These are phyloP conservation scores for Ceratocystis albifundus DNA, from an alignment of 2,329 filamentous ascomycete genomes.

Conservation along the genomic window DNA sequence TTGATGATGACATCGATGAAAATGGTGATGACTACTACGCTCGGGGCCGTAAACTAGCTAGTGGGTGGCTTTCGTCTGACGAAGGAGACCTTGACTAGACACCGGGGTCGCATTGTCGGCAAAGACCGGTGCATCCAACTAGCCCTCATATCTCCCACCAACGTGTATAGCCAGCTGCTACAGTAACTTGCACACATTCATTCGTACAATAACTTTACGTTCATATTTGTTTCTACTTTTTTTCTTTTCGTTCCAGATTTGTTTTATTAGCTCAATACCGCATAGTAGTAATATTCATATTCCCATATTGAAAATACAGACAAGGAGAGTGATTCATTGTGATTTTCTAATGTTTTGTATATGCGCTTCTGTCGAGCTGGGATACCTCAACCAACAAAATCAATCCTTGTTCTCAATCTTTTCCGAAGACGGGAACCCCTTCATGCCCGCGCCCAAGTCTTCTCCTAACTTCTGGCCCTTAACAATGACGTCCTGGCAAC, in stretches of 20 bases:
- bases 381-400: background rate
- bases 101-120: background rate
- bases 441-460: constrained; percentile 19
- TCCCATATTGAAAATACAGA: background rate
- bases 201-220: background rate
- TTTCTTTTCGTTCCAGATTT: constrained; percentile 23
- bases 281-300: constrained; percentile 12
- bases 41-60: constrained; percentile 21
- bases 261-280: constrained; percentile 28
- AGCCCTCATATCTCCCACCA: background rate
- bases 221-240: background rate
- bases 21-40: constrained; percentile 22
- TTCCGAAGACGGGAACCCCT: constrained; percentile 7
- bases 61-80: constrained; percentile 18
- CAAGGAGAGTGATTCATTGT: no score
- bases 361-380: no score
- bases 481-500: constrained; percentile 25
- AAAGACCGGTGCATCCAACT: background rate
- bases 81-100: constrained; percentile 21
- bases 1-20: constrained; percentile 17
- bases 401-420: constrained; percentile 4
- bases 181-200: background rate
- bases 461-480: constrained; percentile 17
- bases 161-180: background rate
- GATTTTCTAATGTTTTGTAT: no score